Evolutionary conservation across 2,329 filamentous ascomycete genomes (phyloP).

Genomic region (Diplodia intermedia): DNA sequence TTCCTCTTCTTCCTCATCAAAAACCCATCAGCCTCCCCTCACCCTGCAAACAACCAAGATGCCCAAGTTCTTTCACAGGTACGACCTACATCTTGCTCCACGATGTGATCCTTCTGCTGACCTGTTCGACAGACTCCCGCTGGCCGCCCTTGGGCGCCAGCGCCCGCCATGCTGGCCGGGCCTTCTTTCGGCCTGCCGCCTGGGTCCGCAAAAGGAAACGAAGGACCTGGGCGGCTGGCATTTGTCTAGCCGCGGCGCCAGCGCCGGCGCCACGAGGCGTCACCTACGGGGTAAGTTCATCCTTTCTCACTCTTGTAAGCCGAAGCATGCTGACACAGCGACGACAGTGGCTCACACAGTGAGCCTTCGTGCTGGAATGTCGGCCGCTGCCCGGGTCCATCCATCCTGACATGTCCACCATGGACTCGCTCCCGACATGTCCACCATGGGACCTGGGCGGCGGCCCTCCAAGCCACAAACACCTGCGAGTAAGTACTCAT

Average conservation of each 20-base stretch:
- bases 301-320: neutral
- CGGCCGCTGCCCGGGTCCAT: neutral
- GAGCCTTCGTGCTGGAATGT: neutral
- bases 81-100: no score
- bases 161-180: neutral
- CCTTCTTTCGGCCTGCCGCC: neutral
- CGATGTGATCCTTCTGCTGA: neutral
- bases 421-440: no score
- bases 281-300: neutral
- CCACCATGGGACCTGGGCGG: neutral
- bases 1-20: neutral
- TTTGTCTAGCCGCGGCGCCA: neutral
- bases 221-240: neutral
- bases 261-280: neutral
- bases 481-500: neutral
- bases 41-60: no score
- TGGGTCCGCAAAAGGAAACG: neutral
- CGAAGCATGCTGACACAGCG: neutral
- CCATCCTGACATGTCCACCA: no score
- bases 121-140: neutral
- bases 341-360: neutral
- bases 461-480: neutral
- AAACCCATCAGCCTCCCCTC: no score
- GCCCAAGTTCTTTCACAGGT: no score
- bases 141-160: no score